Evolutionary conservation across 441 rosid species (phyloP).

Genomic region (Mallotus japonicus): DNA sequence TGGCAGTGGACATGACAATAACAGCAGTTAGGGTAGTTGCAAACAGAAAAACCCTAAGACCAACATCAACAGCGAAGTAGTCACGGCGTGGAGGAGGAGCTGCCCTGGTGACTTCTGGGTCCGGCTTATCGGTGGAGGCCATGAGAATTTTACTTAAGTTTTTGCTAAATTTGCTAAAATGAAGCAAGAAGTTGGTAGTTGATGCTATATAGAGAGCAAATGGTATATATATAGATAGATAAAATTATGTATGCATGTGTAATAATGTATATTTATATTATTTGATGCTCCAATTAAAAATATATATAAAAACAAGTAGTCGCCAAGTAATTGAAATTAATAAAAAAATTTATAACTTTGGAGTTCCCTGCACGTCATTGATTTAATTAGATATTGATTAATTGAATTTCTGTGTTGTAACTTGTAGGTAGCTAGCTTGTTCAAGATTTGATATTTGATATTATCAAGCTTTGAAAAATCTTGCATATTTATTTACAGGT

Average conservation of each 20-base stretch:
- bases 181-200: too few relatives aligned
- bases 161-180: too few relatives aligned
- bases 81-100: slow-evolving; percentile 16
- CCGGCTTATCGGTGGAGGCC: slow-evolving; percentile 51
- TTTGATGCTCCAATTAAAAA: not conserved
- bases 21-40: slow-evolving; percentile 47
- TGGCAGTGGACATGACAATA: slow-evolving; percentile 56
- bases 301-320: too few relatives aligned
- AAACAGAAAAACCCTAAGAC: slow-evolving; percentile 53
- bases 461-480: not conserved
- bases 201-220: slow-evolving; percentile 1
- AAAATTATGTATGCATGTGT: too few relatives aligned
- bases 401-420: too few relatives aligned
- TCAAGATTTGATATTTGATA: not conserved
- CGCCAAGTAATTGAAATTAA: not conserved
- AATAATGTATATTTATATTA: too few relatives aligned
- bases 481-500: not conserved
- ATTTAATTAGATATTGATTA: not conserved
- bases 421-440: not conserved
- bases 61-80: slow-evolving; percentile 38
- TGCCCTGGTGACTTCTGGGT: slow-evolving; percentile 28
- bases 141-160: slow-evolving; percentile 18
- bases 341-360: not conserved
- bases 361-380: slow-evolving; percentile 22
- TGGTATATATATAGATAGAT: too few relatives aligned